Evolutionary conservation across 2,329 filamentous ascomycete species (phyloP).

Genomic region (Ceratocystis smalleyi): DNA sequence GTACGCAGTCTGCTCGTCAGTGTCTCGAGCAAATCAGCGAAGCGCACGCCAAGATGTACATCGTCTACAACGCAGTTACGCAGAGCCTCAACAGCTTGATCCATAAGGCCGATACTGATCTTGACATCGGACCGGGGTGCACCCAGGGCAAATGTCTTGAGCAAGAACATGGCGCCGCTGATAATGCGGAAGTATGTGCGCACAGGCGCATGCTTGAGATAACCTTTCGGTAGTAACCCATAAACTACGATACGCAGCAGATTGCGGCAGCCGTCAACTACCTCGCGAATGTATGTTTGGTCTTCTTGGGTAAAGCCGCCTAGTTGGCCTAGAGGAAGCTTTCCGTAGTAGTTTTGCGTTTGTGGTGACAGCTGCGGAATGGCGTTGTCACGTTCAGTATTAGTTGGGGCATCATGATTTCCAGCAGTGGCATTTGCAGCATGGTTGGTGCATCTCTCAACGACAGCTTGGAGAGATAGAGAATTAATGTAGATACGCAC

Average conservation of each 20-base stretch:
- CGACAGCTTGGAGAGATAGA: slow-evolving; percentile 80
- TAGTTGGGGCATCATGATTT: slow-evolving; percentile 22
- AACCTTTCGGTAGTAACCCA: slow-evolving; percentile 55
- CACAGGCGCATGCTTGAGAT: slow-evolving; percentile 68
- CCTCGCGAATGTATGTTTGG: slow-evolving; percentile 58
- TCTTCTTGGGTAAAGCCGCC: slow-evolving; percentile 50
- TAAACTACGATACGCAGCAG: slow-evolving; percentile 65
- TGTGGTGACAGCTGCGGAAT: slow-evolving; percentile 41
- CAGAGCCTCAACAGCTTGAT: slow-evolving; percentile 56
- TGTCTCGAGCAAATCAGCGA: slow-evolving; percentile 67
- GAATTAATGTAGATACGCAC: slow-evolving; percentile 91
- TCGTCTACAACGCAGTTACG: slow-evolving; percentile 70
- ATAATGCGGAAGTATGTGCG: slow-evolving; percentile 78
- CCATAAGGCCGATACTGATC: slow-evolving; percentile 59
- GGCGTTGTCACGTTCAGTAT: slow-evolving; percentile 23
- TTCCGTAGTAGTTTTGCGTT: slow-evolving; percentile 49
- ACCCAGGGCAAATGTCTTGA: slow-evolving; percentile 71
- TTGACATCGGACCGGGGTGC: slow-evolving; percentile 65
- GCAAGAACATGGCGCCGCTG: slow-evolving; percentile 67
- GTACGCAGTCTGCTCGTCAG: slow-evolving; percentile 58
- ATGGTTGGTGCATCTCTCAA: slow-evolving; percentile 77
- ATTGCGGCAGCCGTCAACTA: slow-evolving; percentile 62
- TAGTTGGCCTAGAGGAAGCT: slow-evolving; percentile 46
- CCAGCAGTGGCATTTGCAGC: slow-evolving; percentile 31
- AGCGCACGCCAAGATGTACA: slow-evolving; percentile 69